phyloP scores from a whole-genome alignment of 2,329 filamentous ascomycete species.

The Graphilbum ipis-grandicollis region DNA sequence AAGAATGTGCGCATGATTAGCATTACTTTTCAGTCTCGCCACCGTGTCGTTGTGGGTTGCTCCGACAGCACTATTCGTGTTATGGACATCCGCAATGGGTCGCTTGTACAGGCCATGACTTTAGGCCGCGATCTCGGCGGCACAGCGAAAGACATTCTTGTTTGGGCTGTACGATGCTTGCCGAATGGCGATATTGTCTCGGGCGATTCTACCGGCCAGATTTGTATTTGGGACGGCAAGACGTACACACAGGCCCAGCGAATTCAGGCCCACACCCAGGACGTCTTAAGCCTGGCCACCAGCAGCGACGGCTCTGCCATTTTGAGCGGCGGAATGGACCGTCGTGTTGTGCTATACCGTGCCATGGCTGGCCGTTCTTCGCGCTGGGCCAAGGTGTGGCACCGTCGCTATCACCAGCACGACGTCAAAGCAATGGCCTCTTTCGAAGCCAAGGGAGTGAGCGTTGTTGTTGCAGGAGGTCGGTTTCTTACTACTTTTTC shows the following conservation, averaged over 20 bases:
- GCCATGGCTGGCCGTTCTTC: conserved; percentile 38
- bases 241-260: conserved; percentile 79
- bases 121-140: conserved; percentile 62
- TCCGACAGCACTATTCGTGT: conserved; percentile 92
- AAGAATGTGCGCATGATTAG: conserved; percentile 84
- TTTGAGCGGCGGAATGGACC: conserved; percentile 82
- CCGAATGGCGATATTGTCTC: conserved; percentile 82
- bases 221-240: conserved; percentile 86
- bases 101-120: conserved; percentile 65
- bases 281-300: conserved; percentile 74
- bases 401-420: conserved; percentile 75
- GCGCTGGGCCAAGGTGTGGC: conserved; percentile 74
- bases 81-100: conserved; percentile 68
- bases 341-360: conserved; percentile 69
- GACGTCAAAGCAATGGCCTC: conserved; percentile 91
- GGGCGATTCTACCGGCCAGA: conserved; percentile 83
- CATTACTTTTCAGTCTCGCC: conserved; percentile 72
- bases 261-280: conserved; percentile 72
- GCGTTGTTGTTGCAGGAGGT: conserved; percentile 85
- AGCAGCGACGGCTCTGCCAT: conserved; percentile 68
- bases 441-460: conserved; percentile 70
- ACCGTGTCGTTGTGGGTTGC: conserved; percentile 75
- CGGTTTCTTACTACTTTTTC: conserved; percentile 14
- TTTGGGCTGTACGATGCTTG: conserved; percentile 85
- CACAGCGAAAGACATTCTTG: conserved; percentile 68